These are phyloP conservation scores for Novymonas esmeraldas DNA, from an alignment of 208 protist genomes.

Conservation along the genomic window DNA sequence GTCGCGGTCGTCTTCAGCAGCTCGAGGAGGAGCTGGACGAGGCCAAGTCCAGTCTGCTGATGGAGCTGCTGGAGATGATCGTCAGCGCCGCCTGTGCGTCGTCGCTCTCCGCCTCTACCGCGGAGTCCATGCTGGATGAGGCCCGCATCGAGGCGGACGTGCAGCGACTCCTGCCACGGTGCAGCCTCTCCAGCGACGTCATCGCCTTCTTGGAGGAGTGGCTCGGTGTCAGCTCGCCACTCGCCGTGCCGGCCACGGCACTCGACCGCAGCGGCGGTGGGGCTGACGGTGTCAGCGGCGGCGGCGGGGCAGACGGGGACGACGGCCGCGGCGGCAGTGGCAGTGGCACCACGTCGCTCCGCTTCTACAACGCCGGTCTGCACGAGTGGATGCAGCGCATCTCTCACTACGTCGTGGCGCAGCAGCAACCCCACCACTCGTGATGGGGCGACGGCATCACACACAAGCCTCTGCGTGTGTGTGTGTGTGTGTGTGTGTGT, in stretches of 20 bases:
- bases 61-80: constrained; percentile 68
- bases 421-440: constrained; percentile 32
- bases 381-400: constrained; percentile 81
- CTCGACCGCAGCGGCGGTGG: constrained; percentile 1
- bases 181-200: constrained; percentile 48
- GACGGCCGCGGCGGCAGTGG: neutral
- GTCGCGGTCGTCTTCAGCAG: constrained; percentile 17
- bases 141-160: constrained; percentile 60
- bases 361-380: constrained; percentile 63
- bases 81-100: constrained; percentile 37
- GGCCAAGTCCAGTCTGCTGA: constrained; percentile 63
- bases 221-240: constrained; percentile 18
- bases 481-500: neutral
- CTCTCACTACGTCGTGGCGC: constrained; percentile 41
- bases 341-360: constrained; percentile 21
- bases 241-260: constrained; percentile 1
- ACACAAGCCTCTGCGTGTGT: neutral
- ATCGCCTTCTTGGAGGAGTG: constrained; percentile 59
- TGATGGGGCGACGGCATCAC: constrained; percentile 5
- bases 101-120: constrained; percentile 16
- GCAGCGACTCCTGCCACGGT: constrained; percentile 58
- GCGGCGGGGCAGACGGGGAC: constrained; percentile 16
- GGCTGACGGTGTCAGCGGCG: constrained; percentile 2
- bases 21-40: constrained; percentile 59
- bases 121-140: constrained; percentile 58